A percentile compares a stretch with the other conserved stretches of the same genome.
phyloP scores from a whole-genome alignment of 2,329 filamentous ascomycete species.

The Beauveria bassiana region DNA sequence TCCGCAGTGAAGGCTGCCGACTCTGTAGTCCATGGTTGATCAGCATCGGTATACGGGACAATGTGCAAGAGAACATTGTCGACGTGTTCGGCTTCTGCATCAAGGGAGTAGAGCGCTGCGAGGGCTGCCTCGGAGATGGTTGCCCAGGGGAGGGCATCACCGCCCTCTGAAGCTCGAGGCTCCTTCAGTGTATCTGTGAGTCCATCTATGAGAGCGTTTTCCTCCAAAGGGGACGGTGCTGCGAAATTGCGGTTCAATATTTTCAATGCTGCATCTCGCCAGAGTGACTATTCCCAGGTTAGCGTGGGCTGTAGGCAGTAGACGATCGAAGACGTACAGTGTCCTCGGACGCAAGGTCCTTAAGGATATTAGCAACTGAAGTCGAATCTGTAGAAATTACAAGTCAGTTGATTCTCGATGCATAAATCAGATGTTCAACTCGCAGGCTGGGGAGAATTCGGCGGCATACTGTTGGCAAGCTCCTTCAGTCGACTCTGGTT shows the following conservation, averaged over 20 bases:
- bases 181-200: not conserved
- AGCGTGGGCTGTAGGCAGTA: not conserved
- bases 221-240: not conserved
- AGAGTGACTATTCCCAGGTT: not conserved
- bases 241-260: not conserved
- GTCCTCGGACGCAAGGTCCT: not conserved
- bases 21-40: constrained; percentile 32
- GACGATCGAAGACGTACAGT: not conserved
- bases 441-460: too few relatives aligned
- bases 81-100: constrained; percentile 6
- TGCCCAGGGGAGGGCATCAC: constrained; percentile 4
- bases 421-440: not conserved
- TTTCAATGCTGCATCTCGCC: not conserved
- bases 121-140: constrained; percentile 19
- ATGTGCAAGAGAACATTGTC: constrained; percentile 21
- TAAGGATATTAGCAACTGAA: not conserved
- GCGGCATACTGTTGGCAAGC: not conserved
- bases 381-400: not conserved
- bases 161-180: not conserved
- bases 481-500: not conserved
- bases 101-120: constrained; percentile 22
- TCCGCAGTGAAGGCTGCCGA: constrained; percentile 23
- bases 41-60: constrained; percentile 23
- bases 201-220: not conserved
- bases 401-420: not conserved